phyloP scores from a whole-genome alignment of 768 basidiomycete genomes.

The Phanerochaete carnosa region DNA sequence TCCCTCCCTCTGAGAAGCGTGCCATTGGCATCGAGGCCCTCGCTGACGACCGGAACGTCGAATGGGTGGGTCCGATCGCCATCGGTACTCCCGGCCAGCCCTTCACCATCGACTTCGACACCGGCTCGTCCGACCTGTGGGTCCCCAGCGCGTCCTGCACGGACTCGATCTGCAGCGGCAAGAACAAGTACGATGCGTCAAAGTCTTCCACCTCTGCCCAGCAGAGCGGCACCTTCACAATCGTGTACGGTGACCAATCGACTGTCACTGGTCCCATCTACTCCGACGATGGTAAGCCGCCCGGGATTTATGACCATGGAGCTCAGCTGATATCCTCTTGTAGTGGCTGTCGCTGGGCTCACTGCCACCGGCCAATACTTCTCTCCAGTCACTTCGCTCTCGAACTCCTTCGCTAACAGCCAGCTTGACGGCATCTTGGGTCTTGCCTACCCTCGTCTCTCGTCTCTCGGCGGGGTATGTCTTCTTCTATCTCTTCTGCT shows the following conservation, averaged over 20 bases:
- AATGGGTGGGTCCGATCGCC: slow-evolving; percentile 39
- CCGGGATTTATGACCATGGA: neutral
- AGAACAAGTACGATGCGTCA: slow-evolving; percentile 11
- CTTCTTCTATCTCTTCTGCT: no score
- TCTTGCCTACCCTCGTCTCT: slow-evolving; percentile 27
- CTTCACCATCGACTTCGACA: slow-evolving; percentile 21
- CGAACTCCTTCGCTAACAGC: slow-evolving; percentile 15
- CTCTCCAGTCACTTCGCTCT: slow-evolving; percentile 24
- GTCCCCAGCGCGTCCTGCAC: slow-evolving; percentile 18
- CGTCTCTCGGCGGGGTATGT: slow-evolving; percentile 16
- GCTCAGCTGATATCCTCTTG: neutral
- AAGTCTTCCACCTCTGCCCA: slow-evolving; percentile 25
- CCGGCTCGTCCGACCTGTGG: slow-evolving; percentile 24
- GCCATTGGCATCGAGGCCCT: slow-evolving; percentile 24
- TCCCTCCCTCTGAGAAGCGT: slow-evolving; percentile 20
- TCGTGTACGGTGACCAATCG: slow-evolving; percentile 38
- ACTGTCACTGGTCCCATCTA: slow-evolving; percentile 32
- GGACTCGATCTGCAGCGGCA: slow-evolving; percentile 11
- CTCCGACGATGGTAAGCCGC: slow-evolving; percentile 29
- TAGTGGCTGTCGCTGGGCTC: slow-evolving; percentile 42
- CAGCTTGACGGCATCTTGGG: slow-evolving; percentile 28
- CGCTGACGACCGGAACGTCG: slow-evolving; percentile 31
- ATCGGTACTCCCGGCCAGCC: slow-evolving; percentile 18
- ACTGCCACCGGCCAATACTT: slow-evolving; percentile 28
- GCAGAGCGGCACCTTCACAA: slow-evolving; percentile 27